These are phyloP conservation scores for Aspergillus eucalypticola DNA, from an alignment of 2,329 filamentous ascomycete species.

Conservation along the genomic window DNA sequence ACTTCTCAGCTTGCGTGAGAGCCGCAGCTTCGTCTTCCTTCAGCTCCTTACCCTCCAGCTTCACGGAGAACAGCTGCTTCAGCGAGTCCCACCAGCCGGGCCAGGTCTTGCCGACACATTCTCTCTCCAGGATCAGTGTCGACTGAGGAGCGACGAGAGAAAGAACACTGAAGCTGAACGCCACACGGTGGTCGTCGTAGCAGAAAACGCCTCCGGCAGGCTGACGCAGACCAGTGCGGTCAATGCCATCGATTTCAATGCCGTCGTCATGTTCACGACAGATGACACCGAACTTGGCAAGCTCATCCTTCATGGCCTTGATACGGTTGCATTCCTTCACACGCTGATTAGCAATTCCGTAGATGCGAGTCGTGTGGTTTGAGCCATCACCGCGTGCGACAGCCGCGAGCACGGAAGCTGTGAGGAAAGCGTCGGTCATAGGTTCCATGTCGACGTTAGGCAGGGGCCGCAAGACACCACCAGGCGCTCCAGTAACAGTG, in stretches of 20 bases:
- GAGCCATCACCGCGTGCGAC: conserved; percentile 71
- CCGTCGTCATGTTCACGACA: conserved; percentile 91
- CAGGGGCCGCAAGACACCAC: conserved; percentile 72
- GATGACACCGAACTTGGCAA: conserved; percentile 86
- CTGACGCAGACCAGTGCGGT: conserved; percentile 53
- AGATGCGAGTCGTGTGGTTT: conserved; percentile 73
- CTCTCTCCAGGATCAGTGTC: conserved; percentile 80
- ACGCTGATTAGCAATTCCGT: conserved; percentile 93
- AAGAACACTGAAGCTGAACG: conserved; percentile 96
- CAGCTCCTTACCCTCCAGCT: conserved; percentile 72
- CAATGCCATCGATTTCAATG: conserved; percentile 66
- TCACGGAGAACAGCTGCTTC: conserved; percentile 72
- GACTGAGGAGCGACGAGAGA: conserved; percentile 69
- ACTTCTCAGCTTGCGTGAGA: conserved; percentile 41
- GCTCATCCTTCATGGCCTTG: conserved; percentile 88
- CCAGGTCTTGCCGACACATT: conserved; percentile 97
- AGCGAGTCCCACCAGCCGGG: conserved; percentile 97
- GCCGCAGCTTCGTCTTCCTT: conserved; percentile 40
- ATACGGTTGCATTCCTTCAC: conserved; percentile 99
- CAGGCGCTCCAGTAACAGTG: conserved; percentile 83
- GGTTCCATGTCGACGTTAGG: conserved; percentile 94
- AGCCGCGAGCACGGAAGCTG: conserved; percentile 87
- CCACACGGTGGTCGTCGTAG: conserved; percentile 96
- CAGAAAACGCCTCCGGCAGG: conserved; percentile 75
- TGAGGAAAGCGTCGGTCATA: conserved; percentile 98